A percentile compares a stretch with the other conserved stretches of the same genome.
Conservation (phyloP, 2,329 filamentous ascomycete species). For the Pseudocercospora eumusae region DNA sequence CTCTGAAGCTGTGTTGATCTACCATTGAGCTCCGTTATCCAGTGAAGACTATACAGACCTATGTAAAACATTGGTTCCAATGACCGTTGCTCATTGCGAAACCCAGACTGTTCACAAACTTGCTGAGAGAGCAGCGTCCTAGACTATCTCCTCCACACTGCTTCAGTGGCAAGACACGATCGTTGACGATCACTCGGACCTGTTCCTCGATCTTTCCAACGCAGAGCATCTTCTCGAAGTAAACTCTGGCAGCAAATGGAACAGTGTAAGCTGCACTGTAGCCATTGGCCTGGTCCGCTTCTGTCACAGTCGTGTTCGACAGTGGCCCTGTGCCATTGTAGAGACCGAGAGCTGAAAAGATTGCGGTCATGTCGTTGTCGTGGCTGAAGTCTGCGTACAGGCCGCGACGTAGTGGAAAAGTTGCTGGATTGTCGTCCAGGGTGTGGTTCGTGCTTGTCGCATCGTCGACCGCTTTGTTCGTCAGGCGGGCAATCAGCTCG, state of each 20-base stretch:
- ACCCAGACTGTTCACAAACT: slow-evolving; percentile 71
- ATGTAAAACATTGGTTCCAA: slow-evolving; percentile 65
- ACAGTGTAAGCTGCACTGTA: slow-evolving; percentile 78
- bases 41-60: neutral
- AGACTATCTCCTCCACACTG: slow-evolving; percentile 69
- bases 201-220: slow-evolving; percentile 61
- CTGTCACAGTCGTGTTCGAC: slow-evolving; percentile 49
- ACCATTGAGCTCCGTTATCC: neutral
- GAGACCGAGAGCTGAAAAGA: slow-evolving; percentile 75
- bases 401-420: slow-evolving; percentile 68
- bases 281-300: slow-evolving; percentile 60
- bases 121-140: slow-evolving; percentile 68
- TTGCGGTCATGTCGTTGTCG: slow-evolving; percentile 80
- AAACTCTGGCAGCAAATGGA: slow-evolving; percentile 77
- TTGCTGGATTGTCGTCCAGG: slow-evolving; percentile 64
- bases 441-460: slow-evolving; percentile 76
- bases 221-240: slow-evolving; percentile 86
- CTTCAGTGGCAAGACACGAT: slow-evolving; percentile 71
- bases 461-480: slow-evolving; percentile 67
- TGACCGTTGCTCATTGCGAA: slow-evolving; percentile 72
- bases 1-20: neutral
- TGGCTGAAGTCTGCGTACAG: slow-evolving; percentile 91
- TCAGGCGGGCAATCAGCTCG: slow-evolving; percentile 81
- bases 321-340: slow-evolving; percentile 65
- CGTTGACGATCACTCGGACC: slow-evolving; percentile 80